A percentile compares a stretch with the other conserved stretches of the same genome.
Evolutionary conservation across 768 basidiomycete genomes (phyloP).

Genomic region (Cyclocybe cylindracea): DNA sequence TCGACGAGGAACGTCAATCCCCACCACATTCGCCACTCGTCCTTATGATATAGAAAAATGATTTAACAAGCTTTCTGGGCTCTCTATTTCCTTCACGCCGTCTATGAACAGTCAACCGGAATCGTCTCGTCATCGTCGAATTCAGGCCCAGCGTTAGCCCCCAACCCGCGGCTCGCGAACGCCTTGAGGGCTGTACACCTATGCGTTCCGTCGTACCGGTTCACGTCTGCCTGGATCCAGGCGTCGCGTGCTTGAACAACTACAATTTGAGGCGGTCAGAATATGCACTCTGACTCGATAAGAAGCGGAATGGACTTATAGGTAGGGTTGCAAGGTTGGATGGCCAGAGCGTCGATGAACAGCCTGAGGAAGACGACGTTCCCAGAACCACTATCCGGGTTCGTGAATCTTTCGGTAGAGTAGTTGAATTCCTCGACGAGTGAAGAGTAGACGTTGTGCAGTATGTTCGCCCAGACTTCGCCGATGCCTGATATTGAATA

Average conservation of each 20-base stretch:
- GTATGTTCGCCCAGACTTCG: constrained; percentile 55
- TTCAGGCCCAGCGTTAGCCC: constrained; percentile 28
- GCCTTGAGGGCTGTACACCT: constrained; percentile 45
- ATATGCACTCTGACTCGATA: background rate
- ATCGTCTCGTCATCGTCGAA: constrained; percentile 30
- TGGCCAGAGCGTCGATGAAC: too few species aligned
- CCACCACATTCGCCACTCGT: too few species aligned
- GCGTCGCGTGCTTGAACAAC: constrained; percentile 49
- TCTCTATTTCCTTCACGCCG: too few species aligned
- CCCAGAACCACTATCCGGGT: too few species aligned
- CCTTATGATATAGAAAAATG: too few species aligned
- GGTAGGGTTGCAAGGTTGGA: too few species aligned
- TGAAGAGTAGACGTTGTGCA: constrained; percentile 42
- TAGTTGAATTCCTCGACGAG: constrained; percentile 27
- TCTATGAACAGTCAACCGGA: constrained; percentile 17
- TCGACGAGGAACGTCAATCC: too few species aligned
- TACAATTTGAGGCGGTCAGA: constrained; percentile 12
- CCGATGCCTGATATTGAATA: constrained; percentile 44
- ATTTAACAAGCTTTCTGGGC: too few species aligned
- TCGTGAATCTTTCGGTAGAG: too few species aligned
- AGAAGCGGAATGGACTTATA: too few species aligned
- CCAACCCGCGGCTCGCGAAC: constrained; percentile 54
- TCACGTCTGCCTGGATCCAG: constrained; percentile 52
- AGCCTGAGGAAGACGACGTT: too few species aligned
- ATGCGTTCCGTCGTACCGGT: constrained; percentile 45